Evolutionary conservation across 2,329 filamentous ascomycete genomes (phyloP), one percentile per base, ranked within the genome.

Genomic region (Stachybotrys elegans): DNA sequence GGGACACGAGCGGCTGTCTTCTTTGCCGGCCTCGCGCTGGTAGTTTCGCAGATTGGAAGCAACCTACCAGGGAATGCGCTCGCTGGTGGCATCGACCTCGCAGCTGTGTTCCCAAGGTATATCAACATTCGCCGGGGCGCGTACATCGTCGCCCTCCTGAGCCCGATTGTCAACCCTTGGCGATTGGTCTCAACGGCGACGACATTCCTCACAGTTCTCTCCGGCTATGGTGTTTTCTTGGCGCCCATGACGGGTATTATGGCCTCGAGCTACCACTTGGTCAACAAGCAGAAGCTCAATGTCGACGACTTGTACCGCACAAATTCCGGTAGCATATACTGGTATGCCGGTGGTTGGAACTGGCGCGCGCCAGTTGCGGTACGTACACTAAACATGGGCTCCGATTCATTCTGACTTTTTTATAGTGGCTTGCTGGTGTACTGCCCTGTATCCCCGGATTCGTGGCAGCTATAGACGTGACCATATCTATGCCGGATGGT

Each of bases 371-470:
- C 61, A 1, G 54, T 61, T 20, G 63, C 68, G 22, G 66, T 69
- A 52, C 50, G 66, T 59, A 17, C n/a, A 7, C 17, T 22, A n/a
- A n/a, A n/a, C n/a, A n/a, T n/a, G n/a, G n/a, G n/a, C n/a, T n/a
- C n/a, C 34, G 34, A 11, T 17, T 13, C 3, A 1, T 6, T n/a
- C n/a, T n/a, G n/a, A n/a, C n/a, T n/a, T n/a, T n/a, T n/a, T n/a
- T n/a, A 2, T 22, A 71, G 63, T 72, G 70, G 66, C 45, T 63
- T 17, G 51, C 62, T 17, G 68, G 67, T 5, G 62, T 68, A 4
- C 58, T 54, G 0, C 70, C 70, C 1, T 61, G 59, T 4, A 48
- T 73, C 40, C 69, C 70, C 0, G 70, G 70, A 12, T 70, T 73
- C 45, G 54, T 71, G 6, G 61, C 63, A 2, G 61, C 67, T 4